A percentile compares a stretch with the other conserved stretches of the same genome.
Conservation (phyloP, 352 stramenopile species). For the Pythium scleroteichum region DNA sequence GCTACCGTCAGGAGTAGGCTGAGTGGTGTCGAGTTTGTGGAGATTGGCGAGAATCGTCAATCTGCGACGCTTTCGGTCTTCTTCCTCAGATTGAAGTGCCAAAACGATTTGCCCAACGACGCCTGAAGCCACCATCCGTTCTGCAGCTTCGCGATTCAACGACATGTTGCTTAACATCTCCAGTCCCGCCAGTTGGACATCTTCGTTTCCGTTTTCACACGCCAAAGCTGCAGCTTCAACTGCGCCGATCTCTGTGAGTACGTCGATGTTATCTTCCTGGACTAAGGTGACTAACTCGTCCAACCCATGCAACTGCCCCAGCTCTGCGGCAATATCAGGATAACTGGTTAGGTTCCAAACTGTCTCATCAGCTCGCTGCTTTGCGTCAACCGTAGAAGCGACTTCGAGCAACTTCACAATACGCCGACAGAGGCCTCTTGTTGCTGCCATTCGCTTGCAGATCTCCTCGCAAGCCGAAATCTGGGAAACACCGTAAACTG, state of each 20-base stretch:
- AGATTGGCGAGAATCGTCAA: not conserved
- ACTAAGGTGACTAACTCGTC: not conserved
- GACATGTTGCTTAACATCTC: conserved; percentile 5
- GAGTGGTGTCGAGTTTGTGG: not conserved
- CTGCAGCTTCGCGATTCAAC: not conserved
- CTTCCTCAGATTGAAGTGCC: not conserved
- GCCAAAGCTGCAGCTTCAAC: not conserved
- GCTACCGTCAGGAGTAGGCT: not conserved
- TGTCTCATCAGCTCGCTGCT: not conserved
- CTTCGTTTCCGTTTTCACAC: not conserved
- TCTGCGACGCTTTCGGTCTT: not conserved
- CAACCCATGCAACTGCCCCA: not conserved
- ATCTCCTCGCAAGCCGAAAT: not conserved
- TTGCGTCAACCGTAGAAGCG: not conserved
- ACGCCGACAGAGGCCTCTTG: not conserved
- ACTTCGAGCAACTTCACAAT: conserved; percentile 4
- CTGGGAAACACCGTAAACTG: not conserved
- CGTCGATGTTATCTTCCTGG: not conserved
- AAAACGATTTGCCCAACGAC: not conserved
- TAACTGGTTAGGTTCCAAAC: not conserved
- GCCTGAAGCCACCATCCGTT: not conserved
- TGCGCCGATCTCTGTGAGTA: conserved; percentile 1
- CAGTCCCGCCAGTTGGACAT: not conserved
- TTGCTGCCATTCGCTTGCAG: not conserved
- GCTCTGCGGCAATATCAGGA: not conserved